A percentile compares a stretch with the other conserved stretches of the same genome.
Evolutionary conservation across 225 moss, liverwort and hornwort species (phyloP).

Genomic region (Thuidium tamariscinum): DNA sequence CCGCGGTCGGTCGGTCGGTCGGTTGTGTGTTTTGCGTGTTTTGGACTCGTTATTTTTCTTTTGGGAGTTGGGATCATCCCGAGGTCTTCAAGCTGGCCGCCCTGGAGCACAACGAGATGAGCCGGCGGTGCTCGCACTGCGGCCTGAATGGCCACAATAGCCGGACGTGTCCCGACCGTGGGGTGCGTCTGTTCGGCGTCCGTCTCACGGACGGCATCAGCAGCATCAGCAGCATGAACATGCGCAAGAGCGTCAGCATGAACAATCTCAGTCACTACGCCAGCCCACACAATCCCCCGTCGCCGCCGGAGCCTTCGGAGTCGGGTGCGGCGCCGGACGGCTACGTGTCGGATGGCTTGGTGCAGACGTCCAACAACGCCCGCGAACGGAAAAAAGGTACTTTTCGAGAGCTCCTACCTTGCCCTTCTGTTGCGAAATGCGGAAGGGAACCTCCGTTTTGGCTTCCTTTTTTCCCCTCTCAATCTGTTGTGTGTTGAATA

Average conservation of each 20-base stretch:
- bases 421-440: background rate
- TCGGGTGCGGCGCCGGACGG: constrained; percentile 72
- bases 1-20: background rate
- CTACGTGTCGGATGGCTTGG: constrained; percentile 93
- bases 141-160: constrained; percentile 97
- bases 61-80: background rate
- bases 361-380: constrained; percentile 94
- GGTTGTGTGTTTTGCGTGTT: background rate
- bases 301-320: constrained; percentile 85
- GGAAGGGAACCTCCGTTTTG: background rate
- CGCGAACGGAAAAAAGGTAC: constrained; percentile 94
- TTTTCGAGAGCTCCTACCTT: background rate
- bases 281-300: constrained; percentile 59
- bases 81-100: constrained; percentile 36
- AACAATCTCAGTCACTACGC: constrained; percentile 88
- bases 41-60: background rate
- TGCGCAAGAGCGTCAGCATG: constrained; percentile 97
- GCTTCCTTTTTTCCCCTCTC: background rate
- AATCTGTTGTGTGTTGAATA: background rate
- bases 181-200: constrained; percentile 87
- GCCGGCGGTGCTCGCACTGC: constrained; percentile 97
- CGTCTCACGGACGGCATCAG: constrained; percentile 63
- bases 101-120: constrained; percentile 94
- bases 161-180: constrained; percentile 95
- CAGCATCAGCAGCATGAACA: constrained; percentile 26